These are phyloP conservation scores for Globisporangium solare DNA, from an alignment of 352 stramenopile species.

Conservation along the genomic window DNA sequence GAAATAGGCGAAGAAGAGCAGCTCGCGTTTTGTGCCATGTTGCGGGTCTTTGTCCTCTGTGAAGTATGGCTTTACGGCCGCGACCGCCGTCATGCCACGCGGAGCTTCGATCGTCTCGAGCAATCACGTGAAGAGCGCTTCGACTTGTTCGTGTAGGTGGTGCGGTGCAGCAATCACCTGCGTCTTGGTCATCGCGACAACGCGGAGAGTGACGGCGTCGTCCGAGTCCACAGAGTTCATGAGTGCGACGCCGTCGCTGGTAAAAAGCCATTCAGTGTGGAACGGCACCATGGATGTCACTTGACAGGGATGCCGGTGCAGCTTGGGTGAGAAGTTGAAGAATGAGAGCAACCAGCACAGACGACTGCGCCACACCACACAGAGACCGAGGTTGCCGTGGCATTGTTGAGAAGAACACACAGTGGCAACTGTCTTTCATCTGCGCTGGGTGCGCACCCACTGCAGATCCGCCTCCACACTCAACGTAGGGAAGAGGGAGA, in stretches of 20 bases:
- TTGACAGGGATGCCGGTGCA: no score
- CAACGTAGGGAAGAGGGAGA: no score
- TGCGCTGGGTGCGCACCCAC: no score
- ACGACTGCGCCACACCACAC: no score
- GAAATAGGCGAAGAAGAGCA: no score
- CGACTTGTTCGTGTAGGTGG: not conserved
- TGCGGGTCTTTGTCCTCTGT: not conserved
- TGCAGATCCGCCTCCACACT: no score
- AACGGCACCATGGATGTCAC: not conserved
- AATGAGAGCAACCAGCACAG: no score
- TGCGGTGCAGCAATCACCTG: not conserved
- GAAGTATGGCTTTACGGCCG: not conserved
- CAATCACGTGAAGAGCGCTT: not conserved
- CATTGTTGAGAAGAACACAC: no score
- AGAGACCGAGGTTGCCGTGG: no score
- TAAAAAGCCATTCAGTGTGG: slow-evolving; percentile 6
- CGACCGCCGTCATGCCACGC: not conserved
- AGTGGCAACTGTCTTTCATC: no score
- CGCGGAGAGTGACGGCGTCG: not conserved
- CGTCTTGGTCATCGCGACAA: not conserved
- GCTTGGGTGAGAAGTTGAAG: no score
- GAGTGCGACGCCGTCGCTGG: not conserved
- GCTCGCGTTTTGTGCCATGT: no score
- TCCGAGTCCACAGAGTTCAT: not conserved
- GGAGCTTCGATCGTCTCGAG: not conserved